Evolutionary conservation across 495 filamentous ascomycete genomes (phyloP).

Genomic region (Hypoxylon intermedium): DNA sequence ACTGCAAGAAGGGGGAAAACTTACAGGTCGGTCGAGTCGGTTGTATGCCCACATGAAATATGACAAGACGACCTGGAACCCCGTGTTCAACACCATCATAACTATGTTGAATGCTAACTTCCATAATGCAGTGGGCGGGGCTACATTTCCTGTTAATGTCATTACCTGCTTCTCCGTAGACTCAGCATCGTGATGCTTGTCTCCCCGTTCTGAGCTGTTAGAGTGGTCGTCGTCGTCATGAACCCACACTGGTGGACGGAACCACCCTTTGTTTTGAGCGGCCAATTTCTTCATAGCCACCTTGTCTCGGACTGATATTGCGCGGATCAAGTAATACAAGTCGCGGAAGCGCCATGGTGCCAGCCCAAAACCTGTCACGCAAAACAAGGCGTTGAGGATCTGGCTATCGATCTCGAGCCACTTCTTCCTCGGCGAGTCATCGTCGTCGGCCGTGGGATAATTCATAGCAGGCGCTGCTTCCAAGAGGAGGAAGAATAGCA

Average conservation of each 20-base stretch:
- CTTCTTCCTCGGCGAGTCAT: conserved; percentile 64
- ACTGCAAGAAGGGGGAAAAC: background rate
- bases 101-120: conserved; percentile 69
- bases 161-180: conserved; percentile 49
- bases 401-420: conserved; percentile 78
- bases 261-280: conserved; percentile 27
- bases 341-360: conserved; percentile 88
- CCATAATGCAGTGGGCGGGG: conserved; percentile 65
- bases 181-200: conserved; percentile 51
- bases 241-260: conserved; percentile 21
- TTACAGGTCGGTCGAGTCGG: conserved; percentile 60
- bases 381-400: conserved; percentile 86
- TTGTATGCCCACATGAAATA: conserved; percentile 73
- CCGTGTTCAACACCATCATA: conserved; percentile 68
- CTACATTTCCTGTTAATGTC: conserved; percentile 61
- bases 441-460: conserved; percentile 65
- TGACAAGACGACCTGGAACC: conserved; percentile 66
- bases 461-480: conserved; percentile 74
- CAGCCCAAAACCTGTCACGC: conserved; percentile 83
- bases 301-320: conserved; percentile 30
- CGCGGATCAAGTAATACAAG: conserved; percentile 63
- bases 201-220: conserved; percentile 9
- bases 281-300: conserved; percentile 29
- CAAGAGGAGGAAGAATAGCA: conserved; percentile 78
- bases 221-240: background rate